Conservation (phyloP, 768 basidiomycete genomes). For the Suillus occidentalis region DNA sequence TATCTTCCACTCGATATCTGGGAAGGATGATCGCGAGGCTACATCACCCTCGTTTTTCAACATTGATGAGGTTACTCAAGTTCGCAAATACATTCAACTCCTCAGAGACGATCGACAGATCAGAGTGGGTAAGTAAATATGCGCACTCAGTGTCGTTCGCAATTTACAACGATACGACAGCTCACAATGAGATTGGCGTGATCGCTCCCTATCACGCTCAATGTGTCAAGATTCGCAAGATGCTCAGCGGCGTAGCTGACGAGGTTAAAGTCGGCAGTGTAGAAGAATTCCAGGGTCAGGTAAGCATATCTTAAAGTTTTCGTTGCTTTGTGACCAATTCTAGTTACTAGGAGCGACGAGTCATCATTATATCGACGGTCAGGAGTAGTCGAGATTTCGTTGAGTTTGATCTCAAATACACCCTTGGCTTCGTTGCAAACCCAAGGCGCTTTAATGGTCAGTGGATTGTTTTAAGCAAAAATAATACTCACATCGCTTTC, state of each 20-base stretch:
- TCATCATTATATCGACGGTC: constrained; percentile 42
- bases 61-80: constrained; percentile 53
- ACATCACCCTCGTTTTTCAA: constrained; percentile 75
- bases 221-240: constrained; percentile 44
- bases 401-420: constrained; percentile 28
- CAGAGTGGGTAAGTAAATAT: constrained; percentile 40
- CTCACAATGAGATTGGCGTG: constrained; percentile 54
- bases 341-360: constrained; percentile 34
- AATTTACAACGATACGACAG: constrained; percentile 29
- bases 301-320: constrained; percentile 14
- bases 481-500: not conserved
- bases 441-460: constrained; percentile 40
- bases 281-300: constrained; percentile 69
- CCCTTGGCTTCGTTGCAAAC: constrained; percentile 37
- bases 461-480: constrained; percentile 7
- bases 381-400: constrained; percentile 34
- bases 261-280: constrained; percentile 62
- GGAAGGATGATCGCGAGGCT: constrained; percentile 66
- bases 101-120: constrained; percentile 36
- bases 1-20: constrained; percentile 58
- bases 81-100: constrained; percentile 45
- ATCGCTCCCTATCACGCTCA: constrained; percentile 68
- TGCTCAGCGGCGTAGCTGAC: constrained; percentile 31
- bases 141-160: not conserved
- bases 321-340: not conserved